Evolutionary conservation across 176 grass and related monocot genomes (phyloP).

Genomic region (Carex littledalei): DNA sequence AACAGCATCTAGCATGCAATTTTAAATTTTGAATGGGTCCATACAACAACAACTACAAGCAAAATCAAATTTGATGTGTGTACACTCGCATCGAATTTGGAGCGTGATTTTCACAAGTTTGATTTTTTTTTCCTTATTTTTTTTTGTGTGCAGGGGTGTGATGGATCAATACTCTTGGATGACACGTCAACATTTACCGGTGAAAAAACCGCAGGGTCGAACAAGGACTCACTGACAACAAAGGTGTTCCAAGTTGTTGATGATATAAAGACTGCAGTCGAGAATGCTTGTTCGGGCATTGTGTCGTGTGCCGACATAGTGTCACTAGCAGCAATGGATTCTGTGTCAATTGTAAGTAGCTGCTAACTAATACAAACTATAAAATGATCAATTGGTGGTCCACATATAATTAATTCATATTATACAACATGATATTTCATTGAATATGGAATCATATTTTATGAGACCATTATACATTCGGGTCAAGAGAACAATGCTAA

Average conservation of each 20-base stretch:
- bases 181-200: constrained; percentile 43
- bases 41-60: background rate
- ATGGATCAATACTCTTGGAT: constrained; percentile 53
- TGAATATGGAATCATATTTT: background rate
- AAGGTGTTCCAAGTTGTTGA: constrained; percentile 47
- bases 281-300: constrained; percentile 30
- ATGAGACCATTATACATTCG: background rate
- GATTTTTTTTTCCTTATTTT: background rate
- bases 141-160: constrained; percentile 39
- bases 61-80: background rate
- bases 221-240: constrained; percentile 33
- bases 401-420: background rate
- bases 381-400: background rate
- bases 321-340: constrained; percentile 46
- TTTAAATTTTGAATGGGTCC: background rate
- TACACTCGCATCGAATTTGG: background rate
- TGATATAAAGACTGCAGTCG: constrained; percentile 49
- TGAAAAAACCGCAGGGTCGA: constrained; percentile 44
- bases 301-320: constrained; percentile 63
- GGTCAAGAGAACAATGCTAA: too few relatives aligned
- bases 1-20: background rate
- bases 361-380: background rate
- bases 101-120: background rate
- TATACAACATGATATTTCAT: background rate
- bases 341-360: constrained; percentile 42